Evolutionary conservation across 768 basidiomycete species (phyloP).

Genomic region (Xerocomellus intermedius): DNA sequence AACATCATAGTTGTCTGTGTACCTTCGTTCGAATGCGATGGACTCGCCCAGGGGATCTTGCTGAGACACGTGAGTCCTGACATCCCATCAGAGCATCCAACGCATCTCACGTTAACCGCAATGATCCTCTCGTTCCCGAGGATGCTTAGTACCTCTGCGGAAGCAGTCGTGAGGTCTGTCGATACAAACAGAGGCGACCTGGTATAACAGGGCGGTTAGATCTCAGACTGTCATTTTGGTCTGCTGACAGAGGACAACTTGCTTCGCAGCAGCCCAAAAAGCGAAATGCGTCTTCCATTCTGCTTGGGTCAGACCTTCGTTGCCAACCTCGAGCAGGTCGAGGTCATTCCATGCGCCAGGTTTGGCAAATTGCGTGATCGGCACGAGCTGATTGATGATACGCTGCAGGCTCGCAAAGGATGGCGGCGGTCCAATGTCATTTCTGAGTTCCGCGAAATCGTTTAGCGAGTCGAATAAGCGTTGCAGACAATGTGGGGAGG

Average conservation of each 20-base stretch:
- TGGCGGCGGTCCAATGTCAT: slow-evolving; percentile 11
- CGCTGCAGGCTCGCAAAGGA: slow-evolving; percentile 12
- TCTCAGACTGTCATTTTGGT: not conserved
- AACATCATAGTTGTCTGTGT: slow-evolving; percentile 9
- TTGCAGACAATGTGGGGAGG: not conserved
- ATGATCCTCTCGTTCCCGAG: slow-evolving; percentile 9
- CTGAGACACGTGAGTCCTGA: not conserved
- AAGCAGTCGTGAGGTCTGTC: slow-evolving; percentile 2
- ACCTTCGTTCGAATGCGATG: slow-evolving; percentile 6
- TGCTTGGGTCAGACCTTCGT: slow-evolving; percentile 37
- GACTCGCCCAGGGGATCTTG: slow-evolving; percentile 14
- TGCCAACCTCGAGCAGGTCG: slow-evolving; percentile 55
- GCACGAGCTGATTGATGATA: slow-evolving; percentile 34
- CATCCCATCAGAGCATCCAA: not conserved
- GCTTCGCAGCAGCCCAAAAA: slow-evolving; percentile 16
- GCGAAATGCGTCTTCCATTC: slow-evolving; percentile 13
- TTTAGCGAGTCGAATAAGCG: not conserved
- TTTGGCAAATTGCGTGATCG: slow-evolving; percentile 47
- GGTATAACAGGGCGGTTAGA: not conserved
- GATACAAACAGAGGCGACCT: slow-evolving; percentile 17
- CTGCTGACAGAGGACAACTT: not conserved
- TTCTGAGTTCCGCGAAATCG: not conserved
- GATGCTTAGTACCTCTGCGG: not conserved
- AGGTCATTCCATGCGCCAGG: slow-evolving; percentile 51
- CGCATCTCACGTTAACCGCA: slow-evolving; percentile 3